These are phyloP conservation scores for Salvia splendens DNA, from an alignment of 257 asterid species.

Conservation along the genomic window DNA sequence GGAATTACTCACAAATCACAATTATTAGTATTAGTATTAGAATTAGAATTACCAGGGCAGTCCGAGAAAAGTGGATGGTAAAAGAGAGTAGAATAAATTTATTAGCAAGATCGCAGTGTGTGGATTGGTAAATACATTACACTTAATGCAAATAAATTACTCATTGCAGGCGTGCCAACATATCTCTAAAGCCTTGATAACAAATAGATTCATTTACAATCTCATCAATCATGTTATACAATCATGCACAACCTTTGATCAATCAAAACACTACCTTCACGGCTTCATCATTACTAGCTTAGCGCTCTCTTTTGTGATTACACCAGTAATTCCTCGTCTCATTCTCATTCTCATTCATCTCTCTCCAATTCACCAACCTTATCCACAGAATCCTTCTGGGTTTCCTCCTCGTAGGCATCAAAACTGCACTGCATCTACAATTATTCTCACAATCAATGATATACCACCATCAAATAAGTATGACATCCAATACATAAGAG, in stretches of 20 bases:
- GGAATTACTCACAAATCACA: too few species aligned
- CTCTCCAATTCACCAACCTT: slow-evolving; percentile 51
- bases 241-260: too few species aligned
- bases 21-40: too few species aligned
- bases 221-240: too few species aligned
- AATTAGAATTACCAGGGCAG: too few species aligned
- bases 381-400: slow-evolving; percentile 37
- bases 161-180: too few species aligned
- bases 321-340: slow-evolving; percentile 28
- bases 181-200: slow-evolving; percentile 52
- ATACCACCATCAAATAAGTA: background rate
- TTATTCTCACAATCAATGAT: background rate
- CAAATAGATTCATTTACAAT: background rate
- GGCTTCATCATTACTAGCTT: slow-evolving; percentile 42
- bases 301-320: slow-evolving; percentile 46
- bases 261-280: slow-evolving; percentile 1
- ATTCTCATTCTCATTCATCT: slow-evolving; percentile 22
- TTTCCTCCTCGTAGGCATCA: background rate
- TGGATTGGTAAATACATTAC: too few species aligned
- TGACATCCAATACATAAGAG: background rate
- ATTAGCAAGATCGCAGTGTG: too few species aligned
- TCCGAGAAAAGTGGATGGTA: too few species aligned
- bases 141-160: too few species aligned
- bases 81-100: too few species aligned
- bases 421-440: background rate